phyloP scores from a whole-genome alignment of 1,284 basidiomycete genomes.

The Leccinum pachyderme region DNA sequence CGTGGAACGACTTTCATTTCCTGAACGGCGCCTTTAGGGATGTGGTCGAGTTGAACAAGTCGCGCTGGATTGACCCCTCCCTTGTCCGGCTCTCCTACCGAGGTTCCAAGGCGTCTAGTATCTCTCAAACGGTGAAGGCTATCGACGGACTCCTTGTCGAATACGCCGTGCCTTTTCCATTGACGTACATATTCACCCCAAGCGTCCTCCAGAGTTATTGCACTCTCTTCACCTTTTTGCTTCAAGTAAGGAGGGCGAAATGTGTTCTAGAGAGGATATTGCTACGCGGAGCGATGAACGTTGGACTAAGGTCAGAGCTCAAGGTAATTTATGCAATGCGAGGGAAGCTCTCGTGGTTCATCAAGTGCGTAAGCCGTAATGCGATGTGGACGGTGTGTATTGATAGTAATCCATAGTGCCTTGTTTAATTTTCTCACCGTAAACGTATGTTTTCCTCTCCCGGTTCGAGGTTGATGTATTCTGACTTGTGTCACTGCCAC shows the following conservation, averaged over 20 bases:
- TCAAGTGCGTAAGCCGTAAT: constrained; percentile 59
- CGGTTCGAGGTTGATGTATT: background rate
- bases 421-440: constrained; percentile 72
- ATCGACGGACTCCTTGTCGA: constrained; percentile 70
- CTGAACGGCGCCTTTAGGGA: constrained; percentile 77
- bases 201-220: constrained; percentile 59
- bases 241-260: constrained; percentile 76
- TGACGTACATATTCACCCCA: constrained; percentile 76
- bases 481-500: constrained; percentile 6
- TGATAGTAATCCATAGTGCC: constrained; percentile 44
- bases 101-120: constrained; percentile 42
- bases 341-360: constrained; percentile 76
- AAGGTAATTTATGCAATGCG: constrained; percentile 73
- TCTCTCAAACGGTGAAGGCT: constrained; percentile 53
- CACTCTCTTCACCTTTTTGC: constrained; percentile 72
- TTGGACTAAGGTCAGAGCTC: constrained; percentile 42
- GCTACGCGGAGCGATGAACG: constrained; percentile 47
- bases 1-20: constrained; percentile 84
- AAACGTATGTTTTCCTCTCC: constrained; percentile 48
- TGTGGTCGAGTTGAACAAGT: constrained; percentile 51
- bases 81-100: constrained; percentile 74
- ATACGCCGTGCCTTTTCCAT: constrained; percentile 79
- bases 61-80: constrained; percentile 56
- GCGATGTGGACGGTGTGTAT: background rate
- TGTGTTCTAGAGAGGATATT: constrained; percentile 66